Percentiles rank a stretch among this genome's conserved stretches.
Evolutionary conservation across 495 filamentous ascomycete species (phyloP).

Genomic region (Aspergillus biplanus): DNA sequence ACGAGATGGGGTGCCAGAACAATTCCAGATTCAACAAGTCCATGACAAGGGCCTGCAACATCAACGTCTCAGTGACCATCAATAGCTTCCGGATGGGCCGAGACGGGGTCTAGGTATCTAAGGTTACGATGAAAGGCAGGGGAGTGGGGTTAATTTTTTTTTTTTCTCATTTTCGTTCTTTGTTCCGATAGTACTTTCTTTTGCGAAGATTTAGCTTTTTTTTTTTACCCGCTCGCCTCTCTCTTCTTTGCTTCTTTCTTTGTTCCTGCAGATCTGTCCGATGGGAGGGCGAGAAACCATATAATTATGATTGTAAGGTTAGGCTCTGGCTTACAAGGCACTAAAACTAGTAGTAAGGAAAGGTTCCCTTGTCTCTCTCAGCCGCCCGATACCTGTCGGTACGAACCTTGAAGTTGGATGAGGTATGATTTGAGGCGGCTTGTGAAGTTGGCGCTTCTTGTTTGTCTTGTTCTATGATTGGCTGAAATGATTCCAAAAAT

Average conservation of each 20-base stretch:
- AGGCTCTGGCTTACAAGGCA: no score
- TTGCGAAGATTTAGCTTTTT: neutral
- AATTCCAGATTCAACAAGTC: slow-evolving; percentile 15
- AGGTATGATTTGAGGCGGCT: neutral
- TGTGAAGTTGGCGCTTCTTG: slow-evolving; percentile 1
- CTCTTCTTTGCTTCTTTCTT: slow-evolving; percentile 24
- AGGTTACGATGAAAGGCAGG: neutral
- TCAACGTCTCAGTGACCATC: slow-evolving; percentile 24
- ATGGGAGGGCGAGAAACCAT: neutral
- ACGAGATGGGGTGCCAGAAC: neutral
- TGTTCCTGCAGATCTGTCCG: slow-evolving; percentile 18
- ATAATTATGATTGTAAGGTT: slow-evolving; percentile 9
- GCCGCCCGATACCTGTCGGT: neutral
- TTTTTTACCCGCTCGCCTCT: slow-evolving; percentile 6
- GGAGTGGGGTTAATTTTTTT: neutral
- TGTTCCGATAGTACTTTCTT: neutral
- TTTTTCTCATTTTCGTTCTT: slow-evolving; percentile 7
- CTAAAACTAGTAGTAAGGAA: no score
- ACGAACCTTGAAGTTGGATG: neutral
- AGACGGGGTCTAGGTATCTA: slow-evolving; percentile 7
- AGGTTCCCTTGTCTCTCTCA: neutral
- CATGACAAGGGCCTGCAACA: slow-evolving; percentile 19
- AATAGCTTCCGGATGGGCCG: slow-evolving; percentile 2
- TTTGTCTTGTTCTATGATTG: slow-evolving; percentile 2
- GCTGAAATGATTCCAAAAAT: slow-evolving; percentile 6